Conservation (phyloP, 2,329 filamentous ascomycete species). For the Trichoderma sp. region DNA sequence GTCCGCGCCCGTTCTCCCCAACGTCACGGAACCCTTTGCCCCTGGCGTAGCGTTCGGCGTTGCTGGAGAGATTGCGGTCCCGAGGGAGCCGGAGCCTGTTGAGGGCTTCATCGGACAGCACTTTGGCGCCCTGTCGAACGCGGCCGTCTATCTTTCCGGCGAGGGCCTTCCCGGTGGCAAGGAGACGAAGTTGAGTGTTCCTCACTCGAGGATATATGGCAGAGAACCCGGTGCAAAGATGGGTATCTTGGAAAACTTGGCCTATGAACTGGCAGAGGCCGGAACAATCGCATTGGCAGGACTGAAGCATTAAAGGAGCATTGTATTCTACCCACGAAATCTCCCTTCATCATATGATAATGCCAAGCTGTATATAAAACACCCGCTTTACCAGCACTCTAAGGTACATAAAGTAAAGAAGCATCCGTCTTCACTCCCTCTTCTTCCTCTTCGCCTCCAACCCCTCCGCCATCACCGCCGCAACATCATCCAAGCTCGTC, state of each 20-base stretch:
- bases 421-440: constrained; percentile 18
- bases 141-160: constrained; percentile 57
- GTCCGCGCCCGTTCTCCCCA: constrained; percentile 37
- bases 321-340: too few relatives aligned
- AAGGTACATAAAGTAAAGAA: background rate
- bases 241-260: constrained; percentile 19
- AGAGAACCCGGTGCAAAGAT: constrained; percentile 1
- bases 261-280: constrained; percentile 28
- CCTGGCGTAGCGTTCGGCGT: constrained; percentile 42
- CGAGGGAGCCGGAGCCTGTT: constrained; percentile 5
- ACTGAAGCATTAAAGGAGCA: background rate
- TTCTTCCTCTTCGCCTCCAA: constrained; percentile 50
- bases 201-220: constrained; percentile 39
- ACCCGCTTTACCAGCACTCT: background rate
- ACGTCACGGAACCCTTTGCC: constrained; percentile 32
- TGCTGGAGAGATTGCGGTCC: constrained; percentile 31
- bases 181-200: constrained; percentile 42
- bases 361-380: constrained; percentile 5
- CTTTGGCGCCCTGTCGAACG: constrained; percentile 66
- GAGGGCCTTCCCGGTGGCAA: constrained; percentile 23
- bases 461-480: constrained; percentile 51
- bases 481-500: constrained; percentile 60
- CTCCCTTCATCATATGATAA: background rate
- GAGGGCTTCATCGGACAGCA: constrained; percentile 43
- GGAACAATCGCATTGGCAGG: constrained; percentile 26